phyloP scores from a whole-genome alignment of 2,329 filamentous ascomycete genomes.

The Botrytis pseudocinerea region DNA sequence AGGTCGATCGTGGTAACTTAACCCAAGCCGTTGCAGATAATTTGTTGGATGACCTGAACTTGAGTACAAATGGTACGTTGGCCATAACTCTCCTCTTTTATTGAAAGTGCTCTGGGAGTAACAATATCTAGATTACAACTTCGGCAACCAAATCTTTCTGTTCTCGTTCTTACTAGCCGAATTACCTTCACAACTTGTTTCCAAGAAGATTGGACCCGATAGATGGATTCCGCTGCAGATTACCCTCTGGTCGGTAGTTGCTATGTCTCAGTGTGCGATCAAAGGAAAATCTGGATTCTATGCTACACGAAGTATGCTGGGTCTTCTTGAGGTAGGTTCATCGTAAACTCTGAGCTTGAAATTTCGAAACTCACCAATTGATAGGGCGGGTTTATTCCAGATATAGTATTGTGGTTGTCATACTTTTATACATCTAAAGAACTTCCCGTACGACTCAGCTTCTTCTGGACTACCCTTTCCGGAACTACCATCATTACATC shows the following conservation, averaged over 20 bases:
- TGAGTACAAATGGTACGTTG: conserved; percentile 46
- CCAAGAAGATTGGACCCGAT: conserved; percentile 51
- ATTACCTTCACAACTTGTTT: conserved; percentile 50
- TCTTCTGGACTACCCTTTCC: conserved; percentile 70
- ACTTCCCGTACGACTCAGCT: conserved; percentile 64
- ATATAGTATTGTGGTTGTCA: conserved; percentile 66
- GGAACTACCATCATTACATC: conserved; percentile 41
- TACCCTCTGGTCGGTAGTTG: conserved; percentile 51
- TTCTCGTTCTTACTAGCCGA: conserved; percentile 48
- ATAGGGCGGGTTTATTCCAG: conserved; percentile 62
- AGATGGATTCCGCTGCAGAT: conserved; percentile 55
- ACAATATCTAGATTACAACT: conserved; percentile 30
- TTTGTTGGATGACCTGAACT: conserved; percentile 53
- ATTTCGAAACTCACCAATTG: background rate
- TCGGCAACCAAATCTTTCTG: conserved; percentile 45
- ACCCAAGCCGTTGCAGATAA: conserved; percentile 60
- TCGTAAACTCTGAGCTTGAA: conserved; percentile 31
- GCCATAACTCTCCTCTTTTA: background rate
- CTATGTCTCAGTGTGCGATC: conserved; percentile 48
- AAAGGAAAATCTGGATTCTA: conserved; percentile 47
- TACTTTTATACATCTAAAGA: conserved; percentile 77
- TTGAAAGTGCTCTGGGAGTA: background rate
- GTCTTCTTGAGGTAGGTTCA: conserved; percentile 39
- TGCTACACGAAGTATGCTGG: conserved; percentile 44
- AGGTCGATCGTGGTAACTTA: conserved; percentile 61